Conservation (phyloP, 371 early-diverging fungal genomes). For the Gilbertella persicaria region DNA sequence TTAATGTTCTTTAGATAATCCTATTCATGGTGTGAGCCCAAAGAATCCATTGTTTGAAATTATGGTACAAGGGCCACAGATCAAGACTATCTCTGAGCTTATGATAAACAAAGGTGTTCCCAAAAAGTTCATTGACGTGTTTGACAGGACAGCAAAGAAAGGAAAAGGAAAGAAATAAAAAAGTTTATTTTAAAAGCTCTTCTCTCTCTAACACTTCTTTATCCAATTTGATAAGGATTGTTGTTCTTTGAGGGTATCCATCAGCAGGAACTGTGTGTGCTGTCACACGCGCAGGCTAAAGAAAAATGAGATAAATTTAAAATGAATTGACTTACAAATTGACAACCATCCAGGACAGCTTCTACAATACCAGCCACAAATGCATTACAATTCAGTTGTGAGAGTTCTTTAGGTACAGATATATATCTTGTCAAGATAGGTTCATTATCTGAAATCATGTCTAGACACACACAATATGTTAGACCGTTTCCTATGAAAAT, state of each 20-base stretch:
- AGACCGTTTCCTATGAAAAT: no score
- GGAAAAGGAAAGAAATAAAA: slow-evolving; percentile 46
- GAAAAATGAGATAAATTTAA: no score
- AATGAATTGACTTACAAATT: slow-evolving; percentile 86
- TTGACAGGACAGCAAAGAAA: slow-evolving; percentile 70
- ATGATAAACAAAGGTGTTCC: slow-evolving; percentile 60
- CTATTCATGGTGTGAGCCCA: slow-evolving; percentile 59
- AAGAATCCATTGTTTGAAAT: slow-evolving; percentile 63
- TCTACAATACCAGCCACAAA: slow-evolving; percentile 96
- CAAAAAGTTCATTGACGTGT: slow-evolving; percentile 53
- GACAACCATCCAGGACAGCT: slow-evolving; percentile 87
- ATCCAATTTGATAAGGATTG: slow-evolving; percentile 94
- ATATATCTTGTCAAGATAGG: slow-evolving; percentile 86
- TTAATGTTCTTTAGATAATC: slow-evolving; percentile 41
- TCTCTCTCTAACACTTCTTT: slow-evolving; percentile 78
- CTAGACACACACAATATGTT: no score
- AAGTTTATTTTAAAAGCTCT: slow-evolving; percentile 58
- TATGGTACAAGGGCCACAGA: slow-evolving; percentile 78
- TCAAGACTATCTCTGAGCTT: slow-evolving; percentile 53
- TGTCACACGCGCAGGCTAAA: slow-evolving; percentile 92
- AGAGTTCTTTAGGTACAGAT: slow-evolving; percentile 90
- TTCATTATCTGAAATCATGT: slow-evolving; percentile 98
- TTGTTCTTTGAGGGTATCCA: slow-evolving; percentile 89
- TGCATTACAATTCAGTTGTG: slow-evolving; percentile 89
- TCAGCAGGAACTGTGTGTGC: slow-evolving; percentile 91